phyloP scores from a whole-genome alignment of 1,139 yeast genomes.

The Kodamaea ohmeri region DNA sequence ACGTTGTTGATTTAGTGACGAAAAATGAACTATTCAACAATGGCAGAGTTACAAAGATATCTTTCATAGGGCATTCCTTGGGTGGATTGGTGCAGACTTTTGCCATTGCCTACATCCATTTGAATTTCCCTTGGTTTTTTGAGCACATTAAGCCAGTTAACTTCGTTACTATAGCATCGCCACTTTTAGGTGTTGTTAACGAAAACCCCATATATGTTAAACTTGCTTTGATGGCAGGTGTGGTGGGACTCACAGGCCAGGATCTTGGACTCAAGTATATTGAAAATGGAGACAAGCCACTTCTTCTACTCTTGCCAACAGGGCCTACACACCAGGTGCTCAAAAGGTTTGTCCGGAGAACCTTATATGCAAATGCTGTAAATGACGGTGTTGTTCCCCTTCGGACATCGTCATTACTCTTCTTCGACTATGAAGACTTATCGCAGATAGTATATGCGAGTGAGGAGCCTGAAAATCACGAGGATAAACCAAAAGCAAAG shows the following conservation, averaged over 20 bases:
- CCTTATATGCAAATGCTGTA: slow-evolving; percentile 74
- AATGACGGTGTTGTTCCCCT: slow-evolving; percentile 94
- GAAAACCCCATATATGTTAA: slow-evolving; percentile 90
- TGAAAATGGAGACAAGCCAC: slow-evolving; percentile 50
- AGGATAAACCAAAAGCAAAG: background rate
- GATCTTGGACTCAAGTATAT: slow-evolving; percentile 66
- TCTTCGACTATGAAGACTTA: slow-evolving; percentile 54
- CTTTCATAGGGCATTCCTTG: slow-evolving; percentile 88
- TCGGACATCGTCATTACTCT: slow-evolving; percentile 75
- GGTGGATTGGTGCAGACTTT: slow-evolving; percentile 92
- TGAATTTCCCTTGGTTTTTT: slow-evolving; percentile 73
- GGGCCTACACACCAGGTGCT: slow-evolving; percentile 76
- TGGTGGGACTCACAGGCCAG: slow-evolving; percentile 91
- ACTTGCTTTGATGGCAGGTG: slow-evolving; percentile 79
- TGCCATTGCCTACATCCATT: slow-evolving; percentile 78
- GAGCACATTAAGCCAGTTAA: slow-evolving; percentile 66
- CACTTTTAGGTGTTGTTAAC: slow-evolving; percentile 76
- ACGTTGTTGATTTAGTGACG: slow-evolving; percentile 56
- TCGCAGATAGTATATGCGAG: slow-evolving; percentile 17
- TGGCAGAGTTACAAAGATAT: slow-evolving; percentile 53
- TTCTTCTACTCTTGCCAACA: slow-evolving; percentile 70
- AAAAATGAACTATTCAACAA: slow-evolving; percentile 32
- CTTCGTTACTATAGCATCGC: slow-evolving; percentile 83
- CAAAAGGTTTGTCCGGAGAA: slow-evolving; percentile 61
- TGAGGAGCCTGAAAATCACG: slow-evolving; percentile 9